These are phyloP conservation scores for Epichloe glyceriae DNA, from an alignment of 2,329 filamentous ascomycete genomes.

Conservation along the genomic window DNA sequence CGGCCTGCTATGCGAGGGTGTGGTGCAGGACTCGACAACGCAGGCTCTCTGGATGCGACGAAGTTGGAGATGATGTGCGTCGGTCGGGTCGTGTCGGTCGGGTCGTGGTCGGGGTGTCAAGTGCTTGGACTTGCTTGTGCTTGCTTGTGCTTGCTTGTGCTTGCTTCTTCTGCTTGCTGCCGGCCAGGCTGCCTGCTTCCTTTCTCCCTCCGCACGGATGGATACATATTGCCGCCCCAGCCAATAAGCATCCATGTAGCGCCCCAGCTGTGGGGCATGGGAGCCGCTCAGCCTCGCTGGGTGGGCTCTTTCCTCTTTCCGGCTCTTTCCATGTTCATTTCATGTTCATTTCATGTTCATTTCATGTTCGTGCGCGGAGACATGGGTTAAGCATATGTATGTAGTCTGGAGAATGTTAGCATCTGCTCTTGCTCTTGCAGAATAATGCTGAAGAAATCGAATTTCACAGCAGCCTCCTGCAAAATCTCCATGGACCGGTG, in stretches of 20 bases:
- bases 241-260: background rate
- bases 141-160: background rate
- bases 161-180: background rate
- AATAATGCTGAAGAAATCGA: too few relatives aligned
- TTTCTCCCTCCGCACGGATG: background rate
- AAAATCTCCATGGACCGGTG: too few relatives aligned
- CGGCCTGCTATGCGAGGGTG: conserved; percentile 1
- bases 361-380: too few relatives aligned
- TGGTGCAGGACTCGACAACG: background rate
- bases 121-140: background rate
- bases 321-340: too few relatives aligned
- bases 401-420: too few relatives aligned
- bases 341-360: too few relatives aligned
- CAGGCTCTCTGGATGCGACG: conserved; percentile 1
- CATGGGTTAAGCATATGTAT: too few relatives aligned
- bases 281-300: background rate
- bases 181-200: background rate
- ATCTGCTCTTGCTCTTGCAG: too few relatives aligned
- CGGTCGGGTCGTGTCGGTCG: background rate
- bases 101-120: background rate
- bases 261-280: background rate
- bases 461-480: too few relatives aligned
- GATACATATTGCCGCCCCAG: background rate
- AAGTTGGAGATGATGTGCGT: background rate
- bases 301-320: too few relatives aligned